Evolutionary conservation across 306 rosid genomes (phyloP).

Genomic region (Vigna radiata): DNA sequence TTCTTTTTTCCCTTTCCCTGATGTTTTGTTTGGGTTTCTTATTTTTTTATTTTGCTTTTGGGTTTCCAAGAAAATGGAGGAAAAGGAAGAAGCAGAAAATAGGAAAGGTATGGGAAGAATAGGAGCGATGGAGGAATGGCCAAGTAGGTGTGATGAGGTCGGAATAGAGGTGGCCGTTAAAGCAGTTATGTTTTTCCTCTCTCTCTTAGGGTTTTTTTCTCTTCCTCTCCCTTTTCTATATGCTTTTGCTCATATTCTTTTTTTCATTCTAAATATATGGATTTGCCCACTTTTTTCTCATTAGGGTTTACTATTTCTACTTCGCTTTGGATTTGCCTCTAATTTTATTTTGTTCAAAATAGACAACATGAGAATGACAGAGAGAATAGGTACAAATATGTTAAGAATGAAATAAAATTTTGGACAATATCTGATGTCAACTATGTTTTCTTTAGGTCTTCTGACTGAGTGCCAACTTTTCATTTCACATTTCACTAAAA

Average conservation of each 20-base stretch:
- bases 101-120: background rate
- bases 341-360: background rate
- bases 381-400: background rate
- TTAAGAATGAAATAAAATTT: too few species aligned
- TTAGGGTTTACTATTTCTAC: background rate
- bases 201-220: background rate
- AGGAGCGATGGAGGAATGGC: slow-evolving; percentile 39
- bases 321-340: background rate
- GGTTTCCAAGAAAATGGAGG: slow-evolving; percentile 38
- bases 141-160: slow-evolving; percentile 49
- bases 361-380: background rate
- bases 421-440: too few species aligned
- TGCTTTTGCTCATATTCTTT: background rate
- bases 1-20: background rate
- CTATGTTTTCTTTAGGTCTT: too few species aligned
- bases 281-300: background rate
- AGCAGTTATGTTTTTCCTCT: slow-evolving; percentile 41
- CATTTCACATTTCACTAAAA: too few species aligned
- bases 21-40: background rate
- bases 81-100: slow-evolving; percentile 35
- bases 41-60: background rate
- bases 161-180: slow-evolving; percentile 47
- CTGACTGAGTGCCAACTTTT: too few species aligned
- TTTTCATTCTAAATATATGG: background rate
- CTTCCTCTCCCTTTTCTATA: background rate